Evolutionary conservation across 495 filamentous ascomycete genomes (phyloP).

Genomic region (Penicillium fimorum): DNA sequence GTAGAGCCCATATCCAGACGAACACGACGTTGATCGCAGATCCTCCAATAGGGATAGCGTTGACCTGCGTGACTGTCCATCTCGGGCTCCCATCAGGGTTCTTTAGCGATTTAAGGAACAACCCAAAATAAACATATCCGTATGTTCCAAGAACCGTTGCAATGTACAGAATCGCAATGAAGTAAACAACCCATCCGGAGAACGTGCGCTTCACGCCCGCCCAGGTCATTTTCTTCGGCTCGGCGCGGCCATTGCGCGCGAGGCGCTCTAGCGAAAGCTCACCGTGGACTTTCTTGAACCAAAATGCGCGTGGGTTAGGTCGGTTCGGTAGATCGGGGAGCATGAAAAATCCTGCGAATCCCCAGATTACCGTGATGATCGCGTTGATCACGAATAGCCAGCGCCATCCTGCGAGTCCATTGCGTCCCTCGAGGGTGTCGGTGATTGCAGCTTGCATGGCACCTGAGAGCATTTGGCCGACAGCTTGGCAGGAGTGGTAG

Average conservation of each 20-base stretch:
- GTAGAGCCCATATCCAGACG: slow-evolving; percentile 34
- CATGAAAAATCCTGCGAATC: slow-evolving; percentile 57
- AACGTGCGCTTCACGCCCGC: slow-evolving; percentile 30
- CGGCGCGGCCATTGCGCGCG: slow-evolving; percentile 31
- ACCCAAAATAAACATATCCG: slow-evolving; percentile 33
- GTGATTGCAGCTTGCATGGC: slow-evolving; percentile 36
- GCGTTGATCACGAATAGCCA: slow-evolving; percentile 61
- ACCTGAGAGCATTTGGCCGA: slow-evolving; percentile 36
- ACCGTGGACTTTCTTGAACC: slow-evolving; percentile 30
- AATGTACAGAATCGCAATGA: slow-evolving; percentile 30
- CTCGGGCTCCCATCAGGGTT: slow-evolving; percentile 26
- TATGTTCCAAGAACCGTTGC: slow-evolving; percentile 33
- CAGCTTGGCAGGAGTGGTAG: slow-evolving; percentile 38
- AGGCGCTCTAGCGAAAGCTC: slow-evolving; percentile 31
- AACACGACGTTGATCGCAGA: slow-evolving; percentile 38
- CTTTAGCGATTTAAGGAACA: slow-evolving; percentile 31
- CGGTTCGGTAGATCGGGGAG: slow-evolving; percentile 50
- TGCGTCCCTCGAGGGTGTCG: slow-evolving; percentile 50
- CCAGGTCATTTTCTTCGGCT: slow-evolving; percentile 33
- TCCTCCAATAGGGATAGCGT: slow-evolving; percentile 34
- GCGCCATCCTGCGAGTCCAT: slow-evolving; percentile 63
- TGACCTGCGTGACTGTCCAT: slow-evolving; percentile 29
- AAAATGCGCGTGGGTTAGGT: slow-evolving; percentile 33
- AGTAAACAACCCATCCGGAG: slow-evolving; percentile 33
- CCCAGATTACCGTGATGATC: slow-evolving; percentile 53